Conservation (phyloP, 768 basidiomycete species). For the Leccinum aurantiacum region DNA sequence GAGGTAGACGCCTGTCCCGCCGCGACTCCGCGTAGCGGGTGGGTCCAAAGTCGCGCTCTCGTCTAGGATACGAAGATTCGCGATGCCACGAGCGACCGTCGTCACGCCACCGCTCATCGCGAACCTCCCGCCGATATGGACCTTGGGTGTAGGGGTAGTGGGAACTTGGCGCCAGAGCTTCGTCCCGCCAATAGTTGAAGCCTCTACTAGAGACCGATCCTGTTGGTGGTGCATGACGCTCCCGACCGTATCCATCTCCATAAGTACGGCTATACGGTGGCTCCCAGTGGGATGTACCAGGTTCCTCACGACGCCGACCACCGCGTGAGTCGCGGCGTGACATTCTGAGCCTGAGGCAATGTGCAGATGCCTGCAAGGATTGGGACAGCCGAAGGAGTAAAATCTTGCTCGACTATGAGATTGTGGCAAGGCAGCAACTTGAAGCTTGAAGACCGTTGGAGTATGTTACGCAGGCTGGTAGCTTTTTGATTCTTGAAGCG, state of each 20-base stretch:
- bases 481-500: no score
- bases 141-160: constrained; percentile 3
- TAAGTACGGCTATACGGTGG: constrained; percentile 4
- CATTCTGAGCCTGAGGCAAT: constrained; percentile 18
- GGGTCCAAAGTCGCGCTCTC: constrained; percentile 5
- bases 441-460: not conserved
- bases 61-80: constrained; percentile 15
- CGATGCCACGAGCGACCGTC: constrained; percentile 9
- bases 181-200: constrained; percentile 30
- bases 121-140: constrained; percentile 6
- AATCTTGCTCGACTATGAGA: constrained; percentile 10
- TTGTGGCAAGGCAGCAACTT: no score
- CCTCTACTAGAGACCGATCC: constrained; percentile 1
- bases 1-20: constrained; percentile 6
- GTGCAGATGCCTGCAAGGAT: constrained; percentile 5
- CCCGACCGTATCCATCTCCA: constrained; percentile 9
- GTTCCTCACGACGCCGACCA: constrained; percentile 15
- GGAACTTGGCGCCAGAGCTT: not conserved
- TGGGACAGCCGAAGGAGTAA: constrained; percentile 7
- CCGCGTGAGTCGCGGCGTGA: constrained; percentile 2
- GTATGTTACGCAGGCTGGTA: no score
- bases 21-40: constrained; percentile 6
- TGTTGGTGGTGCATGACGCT: constrained; percentile 10
- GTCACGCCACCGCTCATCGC: constrained; percentile 13
- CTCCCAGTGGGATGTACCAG: constrained; percentile 7